Evolutionary conservation across 2,329 filamentous ascomycete species (phyloP), one percentile per base, ranked within the genome.

Genomic region (Cercospora janseana): DNA sequence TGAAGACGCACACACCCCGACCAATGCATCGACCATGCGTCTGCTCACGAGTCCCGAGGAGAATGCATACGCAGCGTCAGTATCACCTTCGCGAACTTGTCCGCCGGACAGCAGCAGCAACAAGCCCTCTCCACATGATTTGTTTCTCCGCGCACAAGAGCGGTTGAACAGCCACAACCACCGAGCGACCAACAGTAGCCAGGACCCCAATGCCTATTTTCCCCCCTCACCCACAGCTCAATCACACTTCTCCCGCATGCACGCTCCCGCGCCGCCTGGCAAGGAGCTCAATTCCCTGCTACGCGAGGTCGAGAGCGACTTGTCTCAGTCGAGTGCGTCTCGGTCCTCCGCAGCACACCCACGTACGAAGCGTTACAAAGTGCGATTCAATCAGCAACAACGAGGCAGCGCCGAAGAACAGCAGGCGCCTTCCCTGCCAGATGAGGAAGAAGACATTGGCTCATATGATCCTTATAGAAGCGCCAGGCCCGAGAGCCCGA

Each of bases 41-140:
- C 66, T 77, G 63, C 69, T 78, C 67, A 75, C 74, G 56, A 70
- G 71, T 56, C 66, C 62, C 31, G 72, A 76, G 46, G 70, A 74
- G 40, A 65, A 45, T 29, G 53, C 52, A 28, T 72, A 73, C 60
- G 52, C 44, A 57, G 51, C 51, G 51, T 54, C 42, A 48, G 50
- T 54, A 46, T 57, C 56, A 57, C 49, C 57, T 45, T 40, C 57
- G 48, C 52, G 49, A 44, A 32, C 50, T 43, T 32, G 52, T 20
- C 41, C 51, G 6, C 34, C 34, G 34, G 16, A 27, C 41, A 44
- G n/a, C 32, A 38, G 24, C 42, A 46, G 24, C 32, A 46, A 46
- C 66, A 68, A 61, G 64, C 67, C 71, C 69, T 68, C 70, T 68
- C 75, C 67, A 51, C 65, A 65, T 60, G 63, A 64, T 35, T 58